Evolutionary conservation across 805 yeast genomes (phyloP).

Genomic region (Saturnispora mendoncae): DNA sequence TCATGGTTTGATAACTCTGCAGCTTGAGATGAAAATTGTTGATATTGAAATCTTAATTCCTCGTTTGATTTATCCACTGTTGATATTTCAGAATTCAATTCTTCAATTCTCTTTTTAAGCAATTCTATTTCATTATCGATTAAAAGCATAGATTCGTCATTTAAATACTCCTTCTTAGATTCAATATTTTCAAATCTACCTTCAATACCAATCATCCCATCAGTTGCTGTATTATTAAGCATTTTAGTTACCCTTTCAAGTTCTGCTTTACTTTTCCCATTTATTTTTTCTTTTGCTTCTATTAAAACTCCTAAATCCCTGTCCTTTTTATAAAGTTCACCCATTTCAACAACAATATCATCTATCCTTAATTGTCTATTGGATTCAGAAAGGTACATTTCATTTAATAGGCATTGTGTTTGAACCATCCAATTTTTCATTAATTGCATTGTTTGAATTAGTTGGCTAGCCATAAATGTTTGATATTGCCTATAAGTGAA

Average conservation of each 20-base stretch:
- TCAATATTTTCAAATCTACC: slow-evolving; percentile 9
- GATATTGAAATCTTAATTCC: slow-evolving; percentile 34
- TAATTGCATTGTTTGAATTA: slow-evolving; percentile 28
- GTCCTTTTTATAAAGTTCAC: slow-evolving; percentile 32
- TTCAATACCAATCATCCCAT: slow-evolving; percentile 4
- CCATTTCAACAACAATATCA: slow-evolving; percentile 31
- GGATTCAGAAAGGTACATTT: slow-evolving; percentile 31
- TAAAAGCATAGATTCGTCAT: slow-evolving; percentile 3
- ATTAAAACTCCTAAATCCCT: slow-evolving; percentile 28
- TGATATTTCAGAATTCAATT: slow-evolving; percentile 10
- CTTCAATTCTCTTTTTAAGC: slow-evolving; percentile 11
- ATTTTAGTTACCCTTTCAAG: slow-evolving; percentile 14
- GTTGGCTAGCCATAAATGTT: slow-evolving; percentile 28
- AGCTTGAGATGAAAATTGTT: slow-evolving; percentile 37
- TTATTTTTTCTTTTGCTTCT: slow-evolving; percentile 23
- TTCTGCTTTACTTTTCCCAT: slow-evolving; percentile 25
- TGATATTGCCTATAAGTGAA: slow-evolving; percentile 27
- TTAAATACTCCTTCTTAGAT: slow-evolving; percentile 12
- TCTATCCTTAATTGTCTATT: slow-evolving; percentile 34
- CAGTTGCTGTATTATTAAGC: slow-evolving; percentile 15
- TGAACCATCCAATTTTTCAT: slow-evolving; percentile 21
- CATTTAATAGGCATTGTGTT: slow-evolving; percentile 18
- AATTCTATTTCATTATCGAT: slow-evolving; percentile 3
- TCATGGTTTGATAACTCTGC: slow-evolving; percentile 33
- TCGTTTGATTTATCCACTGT: slow-evolving; percentile 22